These are phyloP conservation scores for Balamuthia mandrillaris DNA, from an alignment of 208 protist species.

Conservation along the genomic window DNA sequence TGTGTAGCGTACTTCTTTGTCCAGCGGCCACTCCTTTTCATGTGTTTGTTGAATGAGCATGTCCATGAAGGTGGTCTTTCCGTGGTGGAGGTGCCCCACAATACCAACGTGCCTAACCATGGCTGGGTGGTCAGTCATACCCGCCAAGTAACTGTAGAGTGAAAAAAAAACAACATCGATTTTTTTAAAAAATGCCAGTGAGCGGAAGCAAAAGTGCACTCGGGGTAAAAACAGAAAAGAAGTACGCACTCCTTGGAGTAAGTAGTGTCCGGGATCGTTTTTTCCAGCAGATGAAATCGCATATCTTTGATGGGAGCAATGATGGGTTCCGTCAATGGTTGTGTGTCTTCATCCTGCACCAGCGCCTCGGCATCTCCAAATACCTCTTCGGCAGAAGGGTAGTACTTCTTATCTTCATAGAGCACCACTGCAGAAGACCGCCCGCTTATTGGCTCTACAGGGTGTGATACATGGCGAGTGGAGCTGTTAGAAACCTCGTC, in stretches of 20 bases:
- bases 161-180: no score
- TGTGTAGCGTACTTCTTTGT: constrained; percentile 63
- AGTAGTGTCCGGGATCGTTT: constrained; percentile 63
- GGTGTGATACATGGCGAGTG: no score
- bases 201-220: no score
- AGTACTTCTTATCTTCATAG: constrained; percentile 89
- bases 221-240: no score
- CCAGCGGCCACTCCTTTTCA: constrained; percentile 45
- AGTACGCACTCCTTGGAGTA: constrained; percentile 38
- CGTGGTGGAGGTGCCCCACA: constrained; percentile 91
- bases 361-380: constrained; percentile 80
- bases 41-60: constrained; percentile 82
- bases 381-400: constrained; percentile 76
- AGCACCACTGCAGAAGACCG: constrained; percentile 66
- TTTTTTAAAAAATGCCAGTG: no score
- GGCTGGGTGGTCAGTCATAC: constrained; percentile 68
- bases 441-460: no score
- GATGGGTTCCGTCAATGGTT: constrained; percentile 83
- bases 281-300: constrained; percentile 69
- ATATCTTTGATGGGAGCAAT: constrained; percentile 74
- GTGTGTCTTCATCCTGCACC: constrained; percentile 89
- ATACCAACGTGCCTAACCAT: constrained; percentile 90
- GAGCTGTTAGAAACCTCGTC: no score
- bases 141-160: constrained; percentile 61
- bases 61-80: constrained; percentile 94